phyloP scores from a whole-genome alignment of 2,329 filamentous ascomycete species.

The Ceratocystis smalleyi region DNA sequence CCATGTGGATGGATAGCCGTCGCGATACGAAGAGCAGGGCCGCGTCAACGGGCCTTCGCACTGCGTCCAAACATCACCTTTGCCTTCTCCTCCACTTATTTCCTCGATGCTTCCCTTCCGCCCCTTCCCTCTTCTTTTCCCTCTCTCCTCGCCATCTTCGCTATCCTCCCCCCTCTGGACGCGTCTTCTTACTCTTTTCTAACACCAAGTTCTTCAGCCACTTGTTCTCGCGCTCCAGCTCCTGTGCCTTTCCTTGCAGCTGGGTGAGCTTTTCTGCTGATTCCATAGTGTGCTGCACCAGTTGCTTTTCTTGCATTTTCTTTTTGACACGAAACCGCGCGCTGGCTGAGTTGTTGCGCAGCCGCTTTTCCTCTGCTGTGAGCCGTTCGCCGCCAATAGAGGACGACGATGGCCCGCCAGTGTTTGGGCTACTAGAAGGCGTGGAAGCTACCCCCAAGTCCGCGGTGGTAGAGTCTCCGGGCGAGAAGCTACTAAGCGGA shows the following conservation, averaged over 20 bases:
- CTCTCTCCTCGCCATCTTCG: not conserved
- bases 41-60: too few species aligned
- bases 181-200: conserved; percentile 29
- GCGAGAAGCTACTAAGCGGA: not conserved
- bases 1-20: too few species aligned
- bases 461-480: not conserved
- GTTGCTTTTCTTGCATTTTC: conserved; percentile 51
- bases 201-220: conserved; percentile 45
- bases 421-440: not conserved
- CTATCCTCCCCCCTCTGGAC: not conserved
- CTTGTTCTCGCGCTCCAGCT: conserved; percentile 44
- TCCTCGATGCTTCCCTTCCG: not conserved
- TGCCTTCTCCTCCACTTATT: too few species aligned
- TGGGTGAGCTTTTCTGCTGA: conserved; percentile 43
- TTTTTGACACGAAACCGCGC: conserved; percentile 56
- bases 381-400: conserved; percentile 19
- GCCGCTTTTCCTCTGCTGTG: conserved; percentile 44
- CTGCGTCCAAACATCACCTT: too few species aligned
- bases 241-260: conserved; percentile 39
- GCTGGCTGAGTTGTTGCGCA: conserved; percentile 49
- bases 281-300: conserved; percentile 44
- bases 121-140: not conserved
- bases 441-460: not conserved
- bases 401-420: not conserved
- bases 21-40: too few species aligned